A percentile compares a stretch with the other conserved stretches of the same genome.
phyloP scores from a whole-genome alignment of 345 rosid genomes.

The Toxicodendron radicans region DNA sequence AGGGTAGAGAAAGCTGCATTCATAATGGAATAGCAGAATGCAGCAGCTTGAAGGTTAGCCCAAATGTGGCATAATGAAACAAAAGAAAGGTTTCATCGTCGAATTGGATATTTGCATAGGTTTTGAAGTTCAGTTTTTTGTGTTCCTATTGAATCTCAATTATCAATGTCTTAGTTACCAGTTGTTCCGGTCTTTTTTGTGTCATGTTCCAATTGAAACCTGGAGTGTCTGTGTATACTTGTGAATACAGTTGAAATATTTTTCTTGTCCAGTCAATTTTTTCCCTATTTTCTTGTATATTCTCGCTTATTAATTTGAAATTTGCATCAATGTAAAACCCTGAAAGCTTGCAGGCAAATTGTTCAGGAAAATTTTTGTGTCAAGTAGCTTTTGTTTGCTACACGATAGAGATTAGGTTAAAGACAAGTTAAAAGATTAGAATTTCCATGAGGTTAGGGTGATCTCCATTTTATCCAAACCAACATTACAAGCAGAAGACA shows the following conservation, averaged over 20 bases:
- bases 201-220: neutral
- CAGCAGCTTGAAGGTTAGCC: neutral
- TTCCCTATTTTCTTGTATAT: too few species aligned
- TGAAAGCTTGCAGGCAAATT: too few species aligned
- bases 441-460: neutral
- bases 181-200: neutral
- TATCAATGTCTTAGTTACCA: neutral
- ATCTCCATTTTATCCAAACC: neutral
- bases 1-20: neutral
- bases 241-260: neutral
- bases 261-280: neutral
- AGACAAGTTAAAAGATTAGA: too few species aligned
- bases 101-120: neutral
- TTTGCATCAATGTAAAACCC: too few species aligned
- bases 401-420: too few species aligned
- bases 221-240: neutral
- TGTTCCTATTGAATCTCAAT: neutral
- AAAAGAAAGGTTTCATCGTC: neutral
- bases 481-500: slow-evolving; percentile 9
- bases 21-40: neutral
- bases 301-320: too few species aligned
- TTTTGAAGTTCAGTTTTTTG: neutral
- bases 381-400: too few species aligned
- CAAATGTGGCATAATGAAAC: neutral
- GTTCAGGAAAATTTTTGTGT: too few species aligned